A percentile compares a stretch with the other conserved stretches of the same genome.
These are phyloP conservation scores for Magnolia officinalis DNA, from an alignment of 164 flowering plant genomes.

Conservation along the genomic window DNA sequence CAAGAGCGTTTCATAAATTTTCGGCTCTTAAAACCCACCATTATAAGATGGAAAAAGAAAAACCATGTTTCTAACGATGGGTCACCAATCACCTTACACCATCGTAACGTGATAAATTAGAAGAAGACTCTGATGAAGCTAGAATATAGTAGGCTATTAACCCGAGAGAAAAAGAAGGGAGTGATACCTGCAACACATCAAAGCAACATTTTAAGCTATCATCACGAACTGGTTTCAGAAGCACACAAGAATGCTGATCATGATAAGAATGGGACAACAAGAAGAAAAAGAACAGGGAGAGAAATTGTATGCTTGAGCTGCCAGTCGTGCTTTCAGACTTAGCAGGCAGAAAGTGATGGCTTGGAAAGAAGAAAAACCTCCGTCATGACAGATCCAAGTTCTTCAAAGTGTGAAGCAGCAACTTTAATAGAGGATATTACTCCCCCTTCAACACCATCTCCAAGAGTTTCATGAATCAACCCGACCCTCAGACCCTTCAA, in stretches of 20 bases:
- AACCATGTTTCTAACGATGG: background rate
- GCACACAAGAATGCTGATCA: background rate
- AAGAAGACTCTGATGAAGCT: slow-evolving; percentile 89
- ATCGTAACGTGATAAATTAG: slow-evolving; percentile 94
- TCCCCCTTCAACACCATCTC: slow-evolving; percentile 71
- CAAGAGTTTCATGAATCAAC: slow-evolving; percentile 77
- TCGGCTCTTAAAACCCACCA: no score
- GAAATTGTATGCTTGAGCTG: background rate
- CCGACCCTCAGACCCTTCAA: slow-evolving; percentile 83
- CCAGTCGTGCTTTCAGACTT: background rate
- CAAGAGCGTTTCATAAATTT: no score
- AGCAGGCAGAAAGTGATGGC: background rate
- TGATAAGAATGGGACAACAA: background rate
- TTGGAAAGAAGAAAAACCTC: slow-evolving; percentile 48
- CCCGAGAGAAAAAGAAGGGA: slow-evolving; percentile 96
- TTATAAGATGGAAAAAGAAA: background rate
- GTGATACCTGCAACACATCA: slow-evolving; percentile 54
- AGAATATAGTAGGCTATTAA: slow-evolving; percentile 90
- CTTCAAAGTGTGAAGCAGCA: slow-evolving; percentile 83
- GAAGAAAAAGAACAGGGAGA: background rate
- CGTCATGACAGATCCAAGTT: slow-evolving; percentile 66
- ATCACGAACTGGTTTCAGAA: background rate
- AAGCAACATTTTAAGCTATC: slow-evolving; percentile 9
- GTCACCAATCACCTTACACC: slow-evolving; percentile 68
- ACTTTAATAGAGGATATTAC: slow-evolving; percentile 54